These are phyloP conservation scores for Fusarium sp. DNA, from an alignment of 2,329 filamentous ascomycete genomes.

Conservation along the genomic window DNA sequence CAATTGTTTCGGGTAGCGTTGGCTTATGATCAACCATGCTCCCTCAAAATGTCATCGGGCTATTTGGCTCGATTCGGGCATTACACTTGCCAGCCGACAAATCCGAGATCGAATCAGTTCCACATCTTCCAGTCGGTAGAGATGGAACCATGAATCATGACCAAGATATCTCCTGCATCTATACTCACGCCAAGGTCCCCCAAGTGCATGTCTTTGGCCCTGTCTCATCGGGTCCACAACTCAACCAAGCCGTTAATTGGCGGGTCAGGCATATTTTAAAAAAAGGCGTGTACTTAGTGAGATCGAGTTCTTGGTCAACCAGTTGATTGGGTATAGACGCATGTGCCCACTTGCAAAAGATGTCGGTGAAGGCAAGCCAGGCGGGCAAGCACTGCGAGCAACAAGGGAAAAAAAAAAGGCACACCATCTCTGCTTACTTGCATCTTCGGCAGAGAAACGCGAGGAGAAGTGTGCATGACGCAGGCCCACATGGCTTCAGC, in stretches of 20 bases:
- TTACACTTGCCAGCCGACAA: not conserved
- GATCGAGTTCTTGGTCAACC: not conserved
- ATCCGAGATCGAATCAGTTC: not conserved
- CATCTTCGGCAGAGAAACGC: not conserved
- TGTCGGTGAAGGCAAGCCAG: not conserved
- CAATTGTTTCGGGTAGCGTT: not conserved
- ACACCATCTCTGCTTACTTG: not conserved
- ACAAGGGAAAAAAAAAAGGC: not conserved
- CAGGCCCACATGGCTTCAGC: not conserved
- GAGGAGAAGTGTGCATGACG: not conserved
- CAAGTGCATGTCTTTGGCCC: not conserved
- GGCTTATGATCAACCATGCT: not conserved
- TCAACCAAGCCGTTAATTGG: not conserved
- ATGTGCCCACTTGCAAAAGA: not conserved
- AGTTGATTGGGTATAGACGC: not conserved
- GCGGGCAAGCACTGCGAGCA: not conserved
- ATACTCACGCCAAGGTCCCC: not conserved
- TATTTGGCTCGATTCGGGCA: not conserved
- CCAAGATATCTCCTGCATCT: not conserved
- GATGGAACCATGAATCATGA: not conserved
- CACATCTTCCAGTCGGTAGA: not conserved
- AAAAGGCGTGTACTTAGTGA: not conserved
- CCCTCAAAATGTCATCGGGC: not conserved
- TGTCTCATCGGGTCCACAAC: not conserved
- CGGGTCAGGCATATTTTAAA: not conserved